Percentiles rank a stretch among this genome's conserved stretches.
phyloP scores from a whole-genome alignment of 1,139 yeast genomes.

The Pichia sp. region DNA sequence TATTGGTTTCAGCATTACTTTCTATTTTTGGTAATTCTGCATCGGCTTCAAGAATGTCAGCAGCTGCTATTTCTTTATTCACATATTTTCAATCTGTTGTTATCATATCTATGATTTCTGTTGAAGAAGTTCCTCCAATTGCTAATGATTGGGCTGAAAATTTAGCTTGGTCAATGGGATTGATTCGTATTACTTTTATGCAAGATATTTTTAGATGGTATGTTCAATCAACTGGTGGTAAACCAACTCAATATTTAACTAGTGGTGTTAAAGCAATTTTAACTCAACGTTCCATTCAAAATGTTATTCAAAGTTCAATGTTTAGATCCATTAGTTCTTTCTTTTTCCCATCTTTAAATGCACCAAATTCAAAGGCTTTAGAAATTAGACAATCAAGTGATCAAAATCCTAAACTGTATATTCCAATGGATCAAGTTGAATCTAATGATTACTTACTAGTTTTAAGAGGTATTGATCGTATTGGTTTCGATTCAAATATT shows the following conservation, averaged over 20 bases:
- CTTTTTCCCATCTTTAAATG: conserved; percentile 2
- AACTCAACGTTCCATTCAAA: conserved; percentile 58
- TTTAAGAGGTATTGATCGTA: conserved; percentile 69
- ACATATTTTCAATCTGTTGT: conserved; percentile 75
- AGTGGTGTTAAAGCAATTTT: conserved; percentile 51
- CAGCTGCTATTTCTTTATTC: conserved; percentile 68
- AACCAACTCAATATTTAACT: conserved; percentile 55
- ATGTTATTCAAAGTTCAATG: conserved; percentile 19
- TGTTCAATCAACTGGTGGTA: conserved; percentile 73
- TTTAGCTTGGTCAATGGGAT: conserved; percentile 82
- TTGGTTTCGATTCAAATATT: conserved; percentile 60
- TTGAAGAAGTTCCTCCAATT: conserved; percentile 69
- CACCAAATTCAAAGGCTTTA: conserved; percentile 1
- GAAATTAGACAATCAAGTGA: conserved; percentile 2
- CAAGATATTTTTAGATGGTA: conserved; percentile 77
- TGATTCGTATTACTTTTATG: conserved; percentile 62
- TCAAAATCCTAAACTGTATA: conserved; percentile 12
- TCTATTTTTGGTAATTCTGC: conserved; percentile 73
- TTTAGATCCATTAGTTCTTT: conserved; percentile 10
- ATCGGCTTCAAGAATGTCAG: conserved; percentile 73
- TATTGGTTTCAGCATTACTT: conserved; percentile 58
- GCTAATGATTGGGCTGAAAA: conserved; percentile 79
- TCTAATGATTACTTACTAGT: conserved; percentile 41
- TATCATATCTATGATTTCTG: conserved; percentile 65
- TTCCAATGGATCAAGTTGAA: conserved; percentile 23